A percentile compares a stretch with the other conserved stretches of the same genome.
These are phyloP conservation scores for Teratosphaeria destructans DNA, from an alignment of 2,329 filamentous ascomycete species.

Conservation along the genomic window DNA sequence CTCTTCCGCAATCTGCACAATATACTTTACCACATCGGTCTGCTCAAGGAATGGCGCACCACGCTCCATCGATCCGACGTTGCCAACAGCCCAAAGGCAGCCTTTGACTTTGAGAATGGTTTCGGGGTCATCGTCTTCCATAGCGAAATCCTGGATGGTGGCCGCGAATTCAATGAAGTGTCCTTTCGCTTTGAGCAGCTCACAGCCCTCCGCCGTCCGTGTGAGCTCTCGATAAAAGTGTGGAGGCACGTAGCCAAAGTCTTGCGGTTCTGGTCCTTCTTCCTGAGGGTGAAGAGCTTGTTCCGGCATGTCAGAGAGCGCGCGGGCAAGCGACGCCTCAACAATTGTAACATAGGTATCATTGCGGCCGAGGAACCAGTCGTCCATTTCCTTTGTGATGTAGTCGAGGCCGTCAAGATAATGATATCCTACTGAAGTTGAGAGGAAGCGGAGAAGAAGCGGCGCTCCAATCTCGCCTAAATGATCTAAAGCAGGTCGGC, in stretches of 20 bases:
- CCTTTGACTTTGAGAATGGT: constrained; percentile 89
- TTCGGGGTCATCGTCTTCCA: constrained; percentile 76
- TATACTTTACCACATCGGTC: constrained; percentile 75
- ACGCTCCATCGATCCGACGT: constrained; percentile 95
- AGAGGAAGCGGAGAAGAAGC: constrained; percentile 80
- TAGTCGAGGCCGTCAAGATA: constrained; percentile 96
- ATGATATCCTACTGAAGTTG: constrained; percentile 93
- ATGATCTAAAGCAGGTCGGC: constrained; percentile 85
- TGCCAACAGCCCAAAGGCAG: constrained; percentile 93
- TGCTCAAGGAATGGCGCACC: constrained; percentile 89
- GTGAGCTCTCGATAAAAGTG: constrained; percentile 97
- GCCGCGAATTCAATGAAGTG: constrained; percentile 90
- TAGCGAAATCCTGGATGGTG: constrained; percentile 78
- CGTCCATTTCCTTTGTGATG: constrained; percentile 99
- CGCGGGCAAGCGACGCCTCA: constrained; percentile 85
- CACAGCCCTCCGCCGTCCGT: constrained; percentile 83
- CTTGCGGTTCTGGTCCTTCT: constrained; percentile 36
- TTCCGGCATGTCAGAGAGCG: constrained; percentile 56
- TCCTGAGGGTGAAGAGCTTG: constrained; percentile 33
- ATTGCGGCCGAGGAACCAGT: constrained; percentile 96
- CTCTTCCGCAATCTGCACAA: constrained; percentile 77
- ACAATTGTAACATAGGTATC: constrained; percentile 92
- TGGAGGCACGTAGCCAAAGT: constrained; percentile 63
- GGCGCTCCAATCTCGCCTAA: constrained; percentile 94
- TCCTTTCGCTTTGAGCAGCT: constrained; percentile 78